These are phyloP conservation scores for Tulasnella sp. DNA, from an alignment of 768 basidiomycete genomes.

Conservation along the genomic window DNA sequence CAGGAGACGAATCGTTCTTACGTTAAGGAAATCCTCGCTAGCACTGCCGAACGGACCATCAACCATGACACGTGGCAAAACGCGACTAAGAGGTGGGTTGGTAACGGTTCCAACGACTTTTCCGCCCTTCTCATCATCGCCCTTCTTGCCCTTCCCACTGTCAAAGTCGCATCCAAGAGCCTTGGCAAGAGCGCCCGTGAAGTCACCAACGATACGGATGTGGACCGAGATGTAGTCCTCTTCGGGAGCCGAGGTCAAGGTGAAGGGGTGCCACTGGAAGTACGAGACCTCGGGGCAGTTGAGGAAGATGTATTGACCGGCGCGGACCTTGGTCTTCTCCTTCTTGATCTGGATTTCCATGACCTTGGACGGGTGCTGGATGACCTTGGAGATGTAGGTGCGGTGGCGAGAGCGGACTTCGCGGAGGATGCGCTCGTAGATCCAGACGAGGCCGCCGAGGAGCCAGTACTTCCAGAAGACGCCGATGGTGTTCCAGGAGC, in stretches of 20 bases:
- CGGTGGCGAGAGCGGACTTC: conserved; percentile 87
- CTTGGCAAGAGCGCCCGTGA: conserved; percentile 47
- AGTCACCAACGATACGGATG: conserved; percentile 88
- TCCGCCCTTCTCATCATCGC: conserved; percentile 18
- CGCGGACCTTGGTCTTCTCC: conserved; percentile 75
- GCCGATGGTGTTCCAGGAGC: conserved; percentile 77
- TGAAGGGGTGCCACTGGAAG: conserved; percentile 98
- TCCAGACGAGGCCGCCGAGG: conserved; percentile 80
- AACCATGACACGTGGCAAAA: not conserved
- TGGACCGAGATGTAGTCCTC: conserved; percentile 95
- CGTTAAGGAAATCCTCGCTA: conserved; percentile 57
- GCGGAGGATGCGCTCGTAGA: conserved; percentile 82
- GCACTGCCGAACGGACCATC: conserved; percentile 54
- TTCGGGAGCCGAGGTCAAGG: conserved; percentile 86
- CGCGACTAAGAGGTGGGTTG: not conserved
- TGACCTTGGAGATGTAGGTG: no score
- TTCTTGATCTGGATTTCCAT: conserved; percentile 98
- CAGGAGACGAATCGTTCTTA: not conserved
- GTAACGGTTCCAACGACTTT: not conserved
- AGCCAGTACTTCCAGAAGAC: conserved; percentile 98
- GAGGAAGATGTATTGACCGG: conserved; percentile 92
- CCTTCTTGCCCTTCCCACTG: conserved; percentile 8
- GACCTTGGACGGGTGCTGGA: conserved; percentile 42
- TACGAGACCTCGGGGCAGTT: conserved; percentile 87
- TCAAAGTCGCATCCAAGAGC: conserved; percentile 13